These are phyloP conservation scores for Corinectria fuckeliana DNA, from an alignment of 2,329 filamentous ascomycete genomes.

Conservation along the genomic window DNA sequence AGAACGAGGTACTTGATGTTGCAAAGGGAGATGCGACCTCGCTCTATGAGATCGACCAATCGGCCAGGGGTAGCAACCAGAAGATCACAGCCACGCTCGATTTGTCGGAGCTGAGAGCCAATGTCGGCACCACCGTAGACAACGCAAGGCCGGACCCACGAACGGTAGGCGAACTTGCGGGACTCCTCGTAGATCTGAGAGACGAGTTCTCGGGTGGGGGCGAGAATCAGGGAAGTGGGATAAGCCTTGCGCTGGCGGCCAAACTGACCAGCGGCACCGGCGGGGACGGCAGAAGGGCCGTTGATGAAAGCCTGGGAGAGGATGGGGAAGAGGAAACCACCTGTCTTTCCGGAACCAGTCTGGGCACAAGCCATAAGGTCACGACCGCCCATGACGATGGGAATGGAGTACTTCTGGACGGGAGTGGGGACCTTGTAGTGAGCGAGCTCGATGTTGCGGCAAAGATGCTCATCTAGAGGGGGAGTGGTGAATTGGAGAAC, in stretches of 20 bases:
- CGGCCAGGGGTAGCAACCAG: slow-evolving; percentile 96
- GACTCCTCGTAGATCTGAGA: slow-evolving; percentile 98
- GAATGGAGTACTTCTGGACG: slow-evolving; percentile 99
- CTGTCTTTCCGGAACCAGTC: slow-evolving; percentile 99
- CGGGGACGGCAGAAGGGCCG: slow-evolving; percentile 76
- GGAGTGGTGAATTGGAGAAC: slow-evolving; percentile 92
- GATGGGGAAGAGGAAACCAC: slow-evolving; percentile 99
- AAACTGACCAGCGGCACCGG: slow-evolving; percentile 71
- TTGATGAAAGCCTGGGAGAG: slow-evolving; percentile 95
- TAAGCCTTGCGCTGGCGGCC: slow-evolving; percentile 97
- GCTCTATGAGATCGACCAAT: slow-evolving; percentile 97
- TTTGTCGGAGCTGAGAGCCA: slow-evolving; percentile 95
- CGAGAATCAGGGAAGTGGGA: slow-evolving; percentile 93
- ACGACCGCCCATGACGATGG: slow-evolving; percentile 96
- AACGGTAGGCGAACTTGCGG: slow-evolving; percentile 98
- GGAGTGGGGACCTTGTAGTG: slow-evolving; percentile 96
- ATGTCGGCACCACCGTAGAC: slow-evolving; percentile 99
- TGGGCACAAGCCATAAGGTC: slow-evolving; percentile 99
- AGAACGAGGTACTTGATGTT: slow-evolving; percentile 99
- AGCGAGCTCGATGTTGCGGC: slow-evolving; percentile 91
- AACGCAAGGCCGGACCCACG: slow-evolving; percentile 97
- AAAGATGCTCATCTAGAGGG: slow-evolving; percentile 90
- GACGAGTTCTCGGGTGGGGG: slow-evolving; percentile 96
- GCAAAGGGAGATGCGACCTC: slow-evolving; percentile 93
- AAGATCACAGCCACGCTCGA: slow-evolving; percentile 95